A percentile compares a stretch with the other conserved stretches of the same genome.
Evolutionary conservation across 164 flowering plant species (phyloP).

Genomic region (Vitis rotundifolia): DNA sequence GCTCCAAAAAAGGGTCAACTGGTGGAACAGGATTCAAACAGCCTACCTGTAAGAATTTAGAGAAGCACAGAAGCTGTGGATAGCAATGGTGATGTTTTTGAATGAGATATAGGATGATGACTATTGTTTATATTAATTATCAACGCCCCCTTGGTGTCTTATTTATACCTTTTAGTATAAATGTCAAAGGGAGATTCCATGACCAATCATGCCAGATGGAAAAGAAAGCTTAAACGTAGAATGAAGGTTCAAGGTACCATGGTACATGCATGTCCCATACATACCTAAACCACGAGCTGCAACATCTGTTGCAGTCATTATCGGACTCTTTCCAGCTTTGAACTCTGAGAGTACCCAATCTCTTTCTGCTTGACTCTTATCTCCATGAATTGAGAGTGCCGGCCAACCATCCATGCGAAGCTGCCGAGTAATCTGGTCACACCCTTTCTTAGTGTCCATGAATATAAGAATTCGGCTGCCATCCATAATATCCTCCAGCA

Average conservation of each 20-base stretch:
- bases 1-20: not conserved
- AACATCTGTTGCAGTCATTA: slow-evolving; percentile 99
- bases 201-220: not conserved
- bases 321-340: slow-evolving; percentile 94
- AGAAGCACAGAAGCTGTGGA: too few relatives aligned
- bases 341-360: slow-evolving; percentile 99
- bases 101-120: not conserved
- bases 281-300: slow-evolving; percentile 98
- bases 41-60: not conserved
- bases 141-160: too few relatives aligned
- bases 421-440: slow-evolving; percentile 94
- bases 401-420: slow-evolving; percentile 99
- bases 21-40: not conserved
- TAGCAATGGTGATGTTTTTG: too few relatives aligned
- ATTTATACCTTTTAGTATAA: too few relatives aligned
- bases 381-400: slow-evolving; percentile 97
- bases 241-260: not conserved
- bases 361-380: slow-evolving; percentile 98
- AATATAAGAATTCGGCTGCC: slow-evolving; percentile 94
- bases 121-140: not conserved
- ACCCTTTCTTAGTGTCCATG: slow-evolving; percentile 99
- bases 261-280: slow-evolving; percentile 4
- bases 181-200: not conserved
- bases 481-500: slow-evolving; percentile 98
- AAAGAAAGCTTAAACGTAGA: not conserved